Evolutionary conservation across 2,329 filamentous ascomycete species (phyloP), one percentile per base, ranked within the genome.

Genomic region (Ceratocystis albifundus): DNA sequence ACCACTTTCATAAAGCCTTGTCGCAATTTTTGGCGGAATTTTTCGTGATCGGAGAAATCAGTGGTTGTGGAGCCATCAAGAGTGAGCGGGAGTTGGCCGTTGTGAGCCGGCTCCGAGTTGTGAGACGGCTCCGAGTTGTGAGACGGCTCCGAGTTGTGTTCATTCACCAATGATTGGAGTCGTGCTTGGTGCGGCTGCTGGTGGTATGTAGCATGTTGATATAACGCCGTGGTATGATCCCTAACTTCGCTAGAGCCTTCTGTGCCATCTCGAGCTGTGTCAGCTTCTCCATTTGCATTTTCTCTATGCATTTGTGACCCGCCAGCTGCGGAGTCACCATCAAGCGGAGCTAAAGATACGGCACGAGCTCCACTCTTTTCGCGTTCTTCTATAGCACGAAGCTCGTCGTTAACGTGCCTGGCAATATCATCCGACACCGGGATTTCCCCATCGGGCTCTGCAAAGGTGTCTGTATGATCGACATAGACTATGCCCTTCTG

Each of bases 401-500:
- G 53, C 20, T 65, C 64, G 8, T 57, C 64, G 25, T 46, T 57
- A 4, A 65, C 53, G 6, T 65, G 7, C 41, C 50, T 55, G 25
- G 20, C 62, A n/a, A 66, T 57, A 22, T 68, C 66, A 4, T 44
- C 50, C 8, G 64, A 61, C 8, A 68, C 63, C 12, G 45, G 25
- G 28, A 68, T 66, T 8, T 68, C 64, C 7, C 50, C 41, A 4
- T 68, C 66, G 2, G 66, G 66, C 32, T 68, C 66, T 44, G 50
- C 50, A 61, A 68, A 68, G 4, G 64, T 65, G 44, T 68, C 66
- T 1, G 50, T 68, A 28, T 65, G 59, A 22, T 68, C 64, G 28
- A 68, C 66, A 20, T 66, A 68, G 41, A 62, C 59, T 22, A 68
- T 44, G 15, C 66, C 66, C 6, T 57, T 30, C 6, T 25, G 44